Conservation (phyloP, 495 filamentous ascomycete genomes). For the Penicillium cosmopolitanum region DNA sequence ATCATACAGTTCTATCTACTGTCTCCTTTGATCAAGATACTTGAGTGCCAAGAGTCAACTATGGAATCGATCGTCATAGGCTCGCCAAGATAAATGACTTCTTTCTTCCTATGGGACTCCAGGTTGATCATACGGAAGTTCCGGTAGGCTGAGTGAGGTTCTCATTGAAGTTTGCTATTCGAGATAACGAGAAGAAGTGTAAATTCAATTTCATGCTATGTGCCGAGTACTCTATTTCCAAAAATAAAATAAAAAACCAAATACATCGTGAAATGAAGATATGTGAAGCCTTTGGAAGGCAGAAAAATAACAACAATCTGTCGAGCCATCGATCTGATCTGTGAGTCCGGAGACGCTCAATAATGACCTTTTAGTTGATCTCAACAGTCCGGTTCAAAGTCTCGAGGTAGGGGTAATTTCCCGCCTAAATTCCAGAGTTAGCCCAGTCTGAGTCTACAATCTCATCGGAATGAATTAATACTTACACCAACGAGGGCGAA, state of each 20-base stretch:
- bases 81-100: no score
- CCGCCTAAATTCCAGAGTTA: slow-evolving; percentile 10
- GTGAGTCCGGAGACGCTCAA: neutral
- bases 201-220: neutral
- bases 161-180: neutral
- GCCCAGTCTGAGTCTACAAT: neutral
- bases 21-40: no score
- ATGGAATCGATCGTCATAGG: no score
- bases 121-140: no score
- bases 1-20: no score
- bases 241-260: neutral
- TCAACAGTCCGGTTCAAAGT: slow-evolving; percentile 15
- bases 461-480: neutral
- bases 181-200: neutral
- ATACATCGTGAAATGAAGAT: slow-evolving; percentile 4
- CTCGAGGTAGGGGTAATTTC: slow-evolving; percentile 8
- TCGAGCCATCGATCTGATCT: neutral
- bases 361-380: slow-evolving; percentile 3
- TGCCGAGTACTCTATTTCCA: neutral
- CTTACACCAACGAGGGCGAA: slow-evolving; percentile 42
- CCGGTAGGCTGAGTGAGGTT: no score
- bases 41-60: no score
- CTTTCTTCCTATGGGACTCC: no score
- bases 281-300: neutral
- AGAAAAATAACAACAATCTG: neutral